Base-by-base conservation (phyloP, 768 basidiomycete genomes). In the Dictyophora rubrovolvata region DNA sequence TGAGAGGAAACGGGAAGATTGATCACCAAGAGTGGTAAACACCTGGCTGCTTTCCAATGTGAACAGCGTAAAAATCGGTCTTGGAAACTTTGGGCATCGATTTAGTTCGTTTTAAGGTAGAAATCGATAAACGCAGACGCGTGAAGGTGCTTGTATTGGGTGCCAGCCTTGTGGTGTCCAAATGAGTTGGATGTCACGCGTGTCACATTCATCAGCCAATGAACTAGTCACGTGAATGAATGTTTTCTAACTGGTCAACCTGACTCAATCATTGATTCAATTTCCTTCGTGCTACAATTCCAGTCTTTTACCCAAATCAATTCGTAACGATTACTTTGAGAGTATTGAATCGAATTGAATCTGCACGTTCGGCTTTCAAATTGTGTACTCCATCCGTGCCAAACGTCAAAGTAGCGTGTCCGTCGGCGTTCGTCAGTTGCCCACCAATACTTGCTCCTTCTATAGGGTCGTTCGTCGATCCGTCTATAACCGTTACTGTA, bases 21-120 rank as follows among this genome's bases (percentile, higher is more conserved):
- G 64, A 75, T 63, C 65, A 87, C 92, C 93, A 95, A 28, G 82
- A 78, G 1, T 62, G 59, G 68, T 84, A 93, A 5, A 93, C 73
- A 0, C 92, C 92, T 0, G 83, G 76, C 12, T 65, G 62, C 36
- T 74, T 72, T 11, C 92, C 92, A n/a, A 69, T 73, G 36, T 73
- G 75, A 8, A 94, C 90, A 22, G 89, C 87, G 68, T 91, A 92
- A 68, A 78, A 90, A 3, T 68, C 74, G n/a, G 63, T 71, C 67
- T 79, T 81, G n/a, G 69, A 58, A 1, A 70, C 64, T 55, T 72
- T 75, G 0, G 72, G 72, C 74, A 77, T 74, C 1, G 54, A 28
- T 28, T 7, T 28, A 28, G 28, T 7, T 28, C 28, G 28, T 28
- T 28, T 56, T 7, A 28, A 28, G 28, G 28, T 3, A 28, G 28